phyloP scores from a whole-genome alignment of 2,329 filamentous ascomycete genomes.

The Hypoxylon sp. region DNA sequence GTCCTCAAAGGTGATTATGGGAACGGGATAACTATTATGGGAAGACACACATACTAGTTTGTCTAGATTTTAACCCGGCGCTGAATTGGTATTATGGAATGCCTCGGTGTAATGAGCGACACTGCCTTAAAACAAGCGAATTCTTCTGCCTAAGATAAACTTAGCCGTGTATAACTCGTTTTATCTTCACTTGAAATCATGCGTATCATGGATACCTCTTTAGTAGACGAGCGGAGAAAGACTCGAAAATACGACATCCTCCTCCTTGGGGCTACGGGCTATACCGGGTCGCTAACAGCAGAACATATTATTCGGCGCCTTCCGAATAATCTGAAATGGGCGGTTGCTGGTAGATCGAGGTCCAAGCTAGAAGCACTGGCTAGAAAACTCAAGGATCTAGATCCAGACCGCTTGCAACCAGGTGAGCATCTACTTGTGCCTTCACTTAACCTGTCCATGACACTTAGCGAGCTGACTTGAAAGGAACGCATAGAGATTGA shows the following conservation, averaged over 20 bases:
- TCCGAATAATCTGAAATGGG: slow-evolving; percentile 36
- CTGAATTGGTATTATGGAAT: not conserved
- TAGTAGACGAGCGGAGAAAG: slow-evolving; percentile 14
- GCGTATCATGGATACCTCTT: slow-evolving; percentile 13
- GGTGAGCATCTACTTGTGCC: slow-evolving; percentile 24
- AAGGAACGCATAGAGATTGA: slow-evolving; percentile 30
- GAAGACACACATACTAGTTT: not conserved
- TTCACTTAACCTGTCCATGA: not conserved
- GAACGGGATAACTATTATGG: not conserved
- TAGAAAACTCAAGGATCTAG: slow-evolving; percentile 25
- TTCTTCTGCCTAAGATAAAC: not conserved
- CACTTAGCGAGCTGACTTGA: slow-evolving; percentile 10
- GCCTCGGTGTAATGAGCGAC: not conserved
- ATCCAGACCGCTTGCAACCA: slow-evolving; percentile 40
- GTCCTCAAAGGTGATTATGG: not conserved
- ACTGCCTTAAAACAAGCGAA: slow-evolving; percentile 1
- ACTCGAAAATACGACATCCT: slow-evolving; percentile 36
- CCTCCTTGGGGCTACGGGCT: slow-evolving; percentile 40
- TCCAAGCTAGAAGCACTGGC: slow-evolving; percentile 33
- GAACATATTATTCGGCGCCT: slow-evolving; percentile 33
- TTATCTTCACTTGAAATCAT: not conserved
- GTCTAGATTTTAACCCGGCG: not conserved
- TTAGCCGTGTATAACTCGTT: not conserved
- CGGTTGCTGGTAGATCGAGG: slow-evolving; percentile 35
- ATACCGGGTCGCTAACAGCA: slow-evolving; percentile 36